Base-by-base conservation (phyloP, 441 rosid species). In the Francoa sonchifolia region DNA sequence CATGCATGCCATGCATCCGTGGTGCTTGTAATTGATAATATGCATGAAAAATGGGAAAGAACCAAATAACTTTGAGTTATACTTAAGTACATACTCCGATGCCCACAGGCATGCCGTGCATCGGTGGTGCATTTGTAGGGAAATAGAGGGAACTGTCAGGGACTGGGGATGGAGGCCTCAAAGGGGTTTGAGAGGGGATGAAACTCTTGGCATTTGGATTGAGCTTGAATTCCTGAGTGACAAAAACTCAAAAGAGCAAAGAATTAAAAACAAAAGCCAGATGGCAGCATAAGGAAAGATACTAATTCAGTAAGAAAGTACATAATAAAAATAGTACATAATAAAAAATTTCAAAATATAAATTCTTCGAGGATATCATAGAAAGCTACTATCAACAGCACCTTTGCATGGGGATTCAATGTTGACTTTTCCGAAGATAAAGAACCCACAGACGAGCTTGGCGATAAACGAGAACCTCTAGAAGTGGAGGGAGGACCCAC, bases 171-270 rank as follows among this genome's bases (percentile, higher is more conserved):
- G 59, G 68, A 48, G 86, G 95, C 65, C 84, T 64, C 20, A 61
- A 66, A 59, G 76, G 63, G 8, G 71, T 14, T 55, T 70, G 89
- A 28, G 71, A 60, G 39, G 95, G 96, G 33, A 57, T 61, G 61
- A 79, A 87, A 54, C 94, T 83, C 80, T 83, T 79, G 10, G 97
- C 99, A 29, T 92, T 73, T 33, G 96, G 99, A 67, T 86, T 92
- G 32, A 81, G 74, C 58, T 66, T 92, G 62, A 87, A 92, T 72
- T 87, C 99, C 99, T 92, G 82, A 40, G 4, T 50, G 44, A 21
- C 43, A 59, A 16, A 57, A 19, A 52, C n/a, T 46, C 11, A n/a
- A 45, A 20, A 8, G n/a, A 30, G 27, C 20, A 6, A 10, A 7
- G 11, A 31, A 38, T 38, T 23, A 11, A 11, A 1, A 7, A 34